phyloP scores from a whole-genome alignment of 2,329 filamentous ascomycete species.

The Talaromyces albobiverticillius region DNA sequence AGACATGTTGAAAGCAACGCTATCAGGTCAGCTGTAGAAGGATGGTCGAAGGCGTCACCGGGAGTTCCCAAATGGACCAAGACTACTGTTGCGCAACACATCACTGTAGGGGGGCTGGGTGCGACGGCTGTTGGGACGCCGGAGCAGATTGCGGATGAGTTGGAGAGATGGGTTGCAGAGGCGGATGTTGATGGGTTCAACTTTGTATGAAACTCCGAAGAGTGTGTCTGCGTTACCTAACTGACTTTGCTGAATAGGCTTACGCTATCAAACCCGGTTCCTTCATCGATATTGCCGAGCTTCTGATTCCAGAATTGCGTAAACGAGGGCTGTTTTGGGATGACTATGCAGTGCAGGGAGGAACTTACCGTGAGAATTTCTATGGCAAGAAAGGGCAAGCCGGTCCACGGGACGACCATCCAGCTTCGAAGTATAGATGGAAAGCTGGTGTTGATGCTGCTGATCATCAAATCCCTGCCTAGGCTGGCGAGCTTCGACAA shows the following conservation, averaged over 20 bases:
- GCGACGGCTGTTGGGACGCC: constrained; percentile 64
- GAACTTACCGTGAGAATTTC: constrained; percentile 41
- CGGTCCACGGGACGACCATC: constrained; percentile 33
- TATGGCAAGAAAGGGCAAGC: constrained; percentile 31
- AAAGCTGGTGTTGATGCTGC: constrained; percentile 32
- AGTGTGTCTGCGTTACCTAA: not conserved
- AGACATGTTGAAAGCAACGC: constrained; percentile 61
- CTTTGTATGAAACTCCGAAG: constrained; percentile 52
- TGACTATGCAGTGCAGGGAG: constrained; percentile 35
- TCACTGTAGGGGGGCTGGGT: constrained; percentile 66
- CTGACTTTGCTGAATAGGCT: constrained; percentile 40
- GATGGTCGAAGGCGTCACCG: constrained; percentile 55
- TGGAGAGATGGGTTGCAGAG: constrained; percentile 66
- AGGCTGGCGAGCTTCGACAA: not conserved
- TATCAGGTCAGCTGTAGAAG: constrained; percentile 52
- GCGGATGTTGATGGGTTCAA: constrained; percentile 75
- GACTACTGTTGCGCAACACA: constrained; percentile 64
- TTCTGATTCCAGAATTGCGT: constrained; percentile 63
- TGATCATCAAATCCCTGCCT: constrained; percentile 26
- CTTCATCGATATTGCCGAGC: constrained; percentile 65
- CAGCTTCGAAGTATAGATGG: constrained; percentile 37
- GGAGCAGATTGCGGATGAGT: constrained; percentile 61
- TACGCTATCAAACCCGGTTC: constrained; percentile 67
- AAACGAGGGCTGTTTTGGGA: constrained; percentile 49
- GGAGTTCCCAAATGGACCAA: constrained; percentile 69